Percentiles rank a stretch among this genome's conserved stretches.
Conservation (phyloP, 768 basidiomycete genomes). For the Boletus eberwhitei region DNA sequence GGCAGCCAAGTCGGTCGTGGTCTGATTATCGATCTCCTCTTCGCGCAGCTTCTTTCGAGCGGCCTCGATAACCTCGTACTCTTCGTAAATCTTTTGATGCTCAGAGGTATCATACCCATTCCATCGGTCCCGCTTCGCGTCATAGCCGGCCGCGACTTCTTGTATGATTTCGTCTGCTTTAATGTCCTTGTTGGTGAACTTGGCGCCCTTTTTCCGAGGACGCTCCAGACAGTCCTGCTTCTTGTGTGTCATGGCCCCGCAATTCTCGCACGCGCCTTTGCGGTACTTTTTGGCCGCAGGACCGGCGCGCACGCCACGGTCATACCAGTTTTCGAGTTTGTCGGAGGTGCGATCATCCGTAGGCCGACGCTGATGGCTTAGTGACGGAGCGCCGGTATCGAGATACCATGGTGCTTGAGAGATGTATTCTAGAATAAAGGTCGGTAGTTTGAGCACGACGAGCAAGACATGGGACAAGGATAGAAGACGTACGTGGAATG, state of each 20-base stretch:
- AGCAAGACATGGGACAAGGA: not conserved
- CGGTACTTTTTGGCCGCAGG: slow-evolving; percentile 96
- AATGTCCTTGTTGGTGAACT: slow-evolving; percentile 86
- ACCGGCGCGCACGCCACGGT: slow-evolving; percentile 77
- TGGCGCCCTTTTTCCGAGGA: slow-evolving; percentile 94
- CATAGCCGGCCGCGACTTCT: slow-evolving; percentile 73
- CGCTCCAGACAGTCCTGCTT: slow-evolving; percentile 91
- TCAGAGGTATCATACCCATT: slow-evolving; percentile 94
- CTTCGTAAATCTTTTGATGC: slow-evolving; percentile 85
- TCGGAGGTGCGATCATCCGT: slow-evolving; percentile 51
- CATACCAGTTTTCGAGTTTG: slow-evolving; percentile 90
- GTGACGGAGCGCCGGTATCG: slow-evolving; percentile 88
- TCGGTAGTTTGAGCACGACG: not conserved
- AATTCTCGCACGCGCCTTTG: slow-evolving; percentile 98
- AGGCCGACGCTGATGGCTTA: slow-evolving; percentile 89
- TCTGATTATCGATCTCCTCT: slow-evolving; percentile 97
- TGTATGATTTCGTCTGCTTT: slow-evolving; percentile 90
- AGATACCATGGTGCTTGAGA: slow-evolving; percentile 99
- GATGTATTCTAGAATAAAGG: slow-evolving; percentile 73
- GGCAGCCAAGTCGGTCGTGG: slow-evolving; percentile 85
- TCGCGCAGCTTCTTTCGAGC: slow-evolving; percentile 89
- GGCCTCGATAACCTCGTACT: slow-evolving; percentile 90
- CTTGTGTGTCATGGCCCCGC: slow-evolving; percentile 94
- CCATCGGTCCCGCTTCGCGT: slow-evolving; percentile 96
- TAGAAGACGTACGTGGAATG: slow-evolving; percentile 79